Base-by-base conservation (phyloP, 306 rosid species). In the Oxytropis ochrocephala region DNA sequence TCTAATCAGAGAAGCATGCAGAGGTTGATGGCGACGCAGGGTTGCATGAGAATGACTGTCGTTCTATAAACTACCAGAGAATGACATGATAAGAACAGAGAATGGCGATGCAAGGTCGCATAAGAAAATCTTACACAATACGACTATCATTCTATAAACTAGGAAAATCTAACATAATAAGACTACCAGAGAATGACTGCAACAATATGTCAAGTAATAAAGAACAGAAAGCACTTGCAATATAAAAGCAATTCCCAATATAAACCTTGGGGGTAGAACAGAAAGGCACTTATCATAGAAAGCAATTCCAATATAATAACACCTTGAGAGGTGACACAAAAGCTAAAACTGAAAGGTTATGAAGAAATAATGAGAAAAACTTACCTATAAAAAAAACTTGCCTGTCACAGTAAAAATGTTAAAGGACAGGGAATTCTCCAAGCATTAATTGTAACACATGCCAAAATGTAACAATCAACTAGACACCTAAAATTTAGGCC, bases 401-500 rank as follows among this genome's bases (percentile, higher is more conserved):
- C 76, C 39, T 12, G 17, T 62, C 56, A 51, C 57, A 36, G 0
- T 38, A 41, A 35, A 71, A 41, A 2, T 71, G 55, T 30, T 63
- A 53, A 53, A 39, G 14, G 38, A 75, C 66, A 70, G 18, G 43
- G 29, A 61, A 41, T 38, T 67, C 53, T 63, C 60, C 64, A 13
- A 36, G 48, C 77, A 52, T 72, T 70, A 70, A 59, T 36, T 57
- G 11, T 54, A 69, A 75, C 76, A 74, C 19, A 68, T 12, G 63
- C 27, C 53, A 79, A 24, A 74, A 54, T 75, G 41, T 69, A 84
- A 17, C 13, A 57, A 77, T 61, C 75, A 69, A 58, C 75, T 74
- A 48, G 82, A 67, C 70, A 68, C 60, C 85, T 78, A 58, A 46
- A 70, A 75, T 56, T 73, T 53, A 67, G 44, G 72, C 62, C 39